These are phyloP conservation scores for Apiospora phragmitis DNA, from an alignment of 2,329 filamentous ascomycete genomes.

Conservation along the genomic window DNA sequence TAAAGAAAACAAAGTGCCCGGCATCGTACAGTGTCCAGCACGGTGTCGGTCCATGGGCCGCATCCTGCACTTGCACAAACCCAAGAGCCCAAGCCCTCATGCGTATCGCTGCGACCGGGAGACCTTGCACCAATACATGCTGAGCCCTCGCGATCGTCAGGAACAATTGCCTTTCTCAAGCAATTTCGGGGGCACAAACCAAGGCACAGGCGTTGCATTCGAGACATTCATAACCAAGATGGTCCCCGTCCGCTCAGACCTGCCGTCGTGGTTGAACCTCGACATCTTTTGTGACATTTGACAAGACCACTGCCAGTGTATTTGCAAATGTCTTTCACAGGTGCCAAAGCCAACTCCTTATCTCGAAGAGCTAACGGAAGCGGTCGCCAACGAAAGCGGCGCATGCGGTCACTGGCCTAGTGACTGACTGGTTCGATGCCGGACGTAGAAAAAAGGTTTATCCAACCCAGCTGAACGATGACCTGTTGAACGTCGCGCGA, in stretches of 20 bases:
- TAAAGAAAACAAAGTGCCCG: not conserved
- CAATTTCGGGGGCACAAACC: not conserved
- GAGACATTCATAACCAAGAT: constrained; percentile 7
- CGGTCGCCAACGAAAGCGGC: not conserved
- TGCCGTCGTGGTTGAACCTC: not conserved
- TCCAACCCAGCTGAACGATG: not conserved
- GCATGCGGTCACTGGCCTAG: not conserved
- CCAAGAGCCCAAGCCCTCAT: not conserved
- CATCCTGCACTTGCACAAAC: not conserved
- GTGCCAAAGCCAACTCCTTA: not conserved
- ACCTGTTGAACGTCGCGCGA: not conserved
- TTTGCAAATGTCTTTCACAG: not conserved
- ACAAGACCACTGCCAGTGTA: not conserved
- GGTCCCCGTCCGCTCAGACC: not conserved
- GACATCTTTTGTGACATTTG: not conserved
- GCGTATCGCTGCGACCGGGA: not conserved
- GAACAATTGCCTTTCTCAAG: constrained; percentile 1
- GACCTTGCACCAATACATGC: not conserved
- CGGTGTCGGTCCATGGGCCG: not conserved
- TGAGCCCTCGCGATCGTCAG: not conserved
- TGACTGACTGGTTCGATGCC: not conserved
- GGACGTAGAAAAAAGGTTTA: not conserved
- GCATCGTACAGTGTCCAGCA: not conserved
- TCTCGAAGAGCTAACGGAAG: not conserved
- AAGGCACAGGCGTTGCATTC: constrained; percentile 1